These are phyloP conservation scores for Exobasidium rhododendri DNA, from an alignment of 1,284 basidiomycete species.

Conservation along the genomic window DNA sequence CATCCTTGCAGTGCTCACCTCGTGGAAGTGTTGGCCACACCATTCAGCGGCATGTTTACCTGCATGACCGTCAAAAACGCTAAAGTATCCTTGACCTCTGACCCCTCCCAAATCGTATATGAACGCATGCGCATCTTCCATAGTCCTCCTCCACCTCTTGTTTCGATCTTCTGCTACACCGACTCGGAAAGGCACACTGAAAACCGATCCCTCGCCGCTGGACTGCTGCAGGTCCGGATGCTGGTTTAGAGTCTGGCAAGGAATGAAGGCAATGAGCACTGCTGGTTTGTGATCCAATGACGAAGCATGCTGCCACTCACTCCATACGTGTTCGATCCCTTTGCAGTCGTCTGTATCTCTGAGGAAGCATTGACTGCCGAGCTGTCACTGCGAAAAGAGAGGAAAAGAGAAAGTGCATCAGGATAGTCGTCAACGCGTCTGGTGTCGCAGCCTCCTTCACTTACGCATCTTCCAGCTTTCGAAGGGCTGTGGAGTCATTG, in stretches of 20 bases:
- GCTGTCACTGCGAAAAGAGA: conserved; percentile 10
- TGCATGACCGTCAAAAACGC: conserved; percentile 96
- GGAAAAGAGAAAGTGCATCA: not conserved
- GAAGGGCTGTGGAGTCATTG: not conserved
- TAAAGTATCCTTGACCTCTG: conserved; percentile 93
- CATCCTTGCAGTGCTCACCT: conserved; percentile 59
- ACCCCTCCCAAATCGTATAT: conserved; percentile 87
- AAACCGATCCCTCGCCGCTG: not conserved
- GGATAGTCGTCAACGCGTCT: too few relatives aligned
- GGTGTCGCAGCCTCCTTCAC: too few relatives aligned
- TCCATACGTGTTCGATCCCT: conserved; percentile 69
- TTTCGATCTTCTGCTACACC: conserved; percentile 81
- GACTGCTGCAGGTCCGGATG: conserved; percentile 20
- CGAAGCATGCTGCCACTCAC: too few relatives aligned
- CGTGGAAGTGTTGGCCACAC: conserved; percentile 94
- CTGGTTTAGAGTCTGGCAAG: conserved; percentile 9
- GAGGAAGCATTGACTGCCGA: conserved; percentile 65
- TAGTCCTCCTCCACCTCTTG: conserved; percentile 81
- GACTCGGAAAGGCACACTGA: conserved; percentile 61
- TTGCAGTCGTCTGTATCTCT: conserved; percentile 70
- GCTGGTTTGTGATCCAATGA: too few relatives aligned
- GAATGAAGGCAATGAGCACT: too few relatives aligned
- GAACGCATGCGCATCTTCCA: conserved; percentile 98
- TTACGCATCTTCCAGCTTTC: conserved; percentile 7
- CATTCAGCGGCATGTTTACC: conserved; percentile 98